Conservation (phyloP, 2,329 filamentous ascomycete species). For the Trichoderma cornu-damae region DNA sequence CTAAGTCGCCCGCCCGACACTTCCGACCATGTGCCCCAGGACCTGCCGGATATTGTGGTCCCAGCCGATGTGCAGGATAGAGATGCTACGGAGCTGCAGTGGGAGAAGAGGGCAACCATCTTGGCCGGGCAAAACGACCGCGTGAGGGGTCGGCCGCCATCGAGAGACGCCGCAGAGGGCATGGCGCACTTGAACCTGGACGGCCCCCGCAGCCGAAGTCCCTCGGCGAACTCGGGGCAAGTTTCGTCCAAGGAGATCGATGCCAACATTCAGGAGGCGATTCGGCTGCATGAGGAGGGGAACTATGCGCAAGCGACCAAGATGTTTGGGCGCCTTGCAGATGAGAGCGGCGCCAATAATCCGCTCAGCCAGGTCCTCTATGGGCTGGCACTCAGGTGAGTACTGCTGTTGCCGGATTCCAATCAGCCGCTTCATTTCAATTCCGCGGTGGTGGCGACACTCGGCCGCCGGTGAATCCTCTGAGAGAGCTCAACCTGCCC, state of each 20-base stretch:
- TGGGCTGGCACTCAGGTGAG: conserved; percentile 79
- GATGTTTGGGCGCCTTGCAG: conserved; percentile 78
- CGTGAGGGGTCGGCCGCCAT: conserved; percentile 40
- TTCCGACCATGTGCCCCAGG: conserved; percentile 69
- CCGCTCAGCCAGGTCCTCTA: conserved; percentile 93
- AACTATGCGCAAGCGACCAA: conserved; percentile 73
- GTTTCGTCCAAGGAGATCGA: conserved; percentile 52
- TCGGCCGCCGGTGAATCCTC: conserved; percentile 1
- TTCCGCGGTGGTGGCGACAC: background rate
- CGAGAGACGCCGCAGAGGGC: conserved; percentile 32
- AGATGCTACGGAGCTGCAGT: conserved; percentile 60
- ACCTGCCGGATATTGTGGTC: conserved; percentile 69
- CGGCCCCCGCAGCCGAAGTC: conserved; percentile 20
- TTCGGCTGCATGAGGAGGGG: conserved; percentile 82
- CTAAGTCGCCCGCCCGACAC: conserved; percentile 53
- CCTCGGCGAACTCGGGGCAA: conserved; percentile 22
- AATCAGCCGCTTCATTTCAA: background rate
- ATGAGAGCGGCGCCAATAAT: conserved; percentile 81
- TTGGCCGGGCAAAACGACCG: conserved; percentile 62
- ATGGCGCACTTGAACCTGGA: conserved; percentile 28
- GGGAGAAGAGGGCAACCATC: conserved; percentile 92
- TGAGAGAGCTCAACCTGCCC: background rate
- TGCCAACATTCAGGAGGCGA: conserved; percentile 88
- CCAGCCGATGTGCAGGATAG: conserved; percentile 42
- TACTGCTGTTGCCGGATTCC: conserved; percentile 21